Base-by-base conservation (phyloP, 2,329 filamentous ascomycete genomes). In the Fusarium chlamydosporum region DNA sequence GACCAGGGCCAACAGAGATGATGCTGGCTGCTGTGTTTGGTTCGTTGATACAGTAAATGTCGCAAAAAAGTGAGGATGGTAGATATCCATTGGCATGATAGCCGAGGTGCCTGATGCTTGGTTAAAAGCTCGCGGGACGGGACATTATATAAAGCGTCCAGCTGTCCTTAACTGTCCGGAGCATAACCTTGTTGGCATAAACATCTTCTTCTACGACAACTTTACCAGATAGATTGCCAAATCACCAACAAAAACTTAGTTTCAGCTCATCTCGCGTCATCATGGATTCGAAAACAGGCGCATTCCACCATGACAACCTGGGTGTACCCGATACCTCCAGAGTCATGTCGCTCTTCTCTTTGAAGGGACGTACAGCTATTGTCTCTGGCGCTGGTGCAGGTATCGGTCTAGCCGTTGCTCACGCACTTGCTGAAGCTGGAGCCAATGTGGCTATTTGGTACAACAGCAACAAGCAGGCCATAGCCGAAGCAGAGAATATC, bases 401-500 rank as follows among this genome's bases (percentile, higher is more conserved):
- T 34, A 91, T 92, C 68, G 91, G 91, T 41, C 81, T 91, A 27
- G 84, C 84, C 7, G 84, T 92, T 29, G 90, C 89, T 15, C 81
- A 90, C 34, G 89, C 83, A 2, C 82, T 89, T 33, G 90, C 90
- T 16, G 91, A 93, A 75, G 88, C 89, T 16, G 91, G 91, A 48
- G 89, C 89, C 60, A 90, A 92, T 70, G 88, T 92, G 23, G 90
- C 89, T 29, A 87, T 92, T 51, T 92, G 88, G 88, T 92, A 91
- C 76, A 90, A 91, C 75, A 87, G 82, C 77, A 92, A 92, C 79
- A 85, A 86, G 74, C 86, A 89, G 71, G 89, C 89, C 13, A 75
- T 88, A 13, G 82, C 86, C 16, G 83, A 87, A 59, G 90, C 91
- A 1, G 83, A 84, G 33, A 86, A 88, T 27, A 89, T 93, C 45